Percentiles rank a stretch among this genome's conserved stretches.
These are phyloP conservation scores for Parafenestella ontariensis DNA, from an alignment of 2,329 filamentous ascomycete genomes.

Conservation along the genomic window DNA sequence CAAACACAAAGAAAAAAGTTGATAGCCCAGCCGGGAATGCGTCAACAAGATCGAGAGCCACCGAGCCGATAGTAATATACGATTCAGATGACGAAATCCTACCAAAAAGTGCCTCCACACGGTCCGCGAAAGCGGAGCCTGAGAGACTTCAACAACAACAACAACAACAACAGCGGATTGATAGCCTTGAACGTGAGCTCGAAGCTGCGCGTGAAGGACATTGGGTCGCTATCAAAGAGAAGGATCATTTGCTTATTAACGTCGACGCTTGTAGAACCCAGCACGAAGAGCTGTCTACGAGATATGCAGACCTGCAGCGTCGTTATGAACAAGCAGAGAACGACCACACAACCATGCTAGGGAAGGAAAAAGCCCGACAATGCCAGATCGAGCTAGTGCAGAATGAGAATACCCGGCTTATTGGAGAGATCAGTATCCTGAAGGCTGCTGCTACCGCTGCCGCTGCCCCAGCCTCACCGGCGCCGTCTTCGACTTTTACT, in stretches of 20 bases:
- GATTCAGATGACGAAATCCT: no score
- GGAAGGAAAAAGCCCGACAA: no score
- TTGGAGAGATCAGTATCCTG: constrained; percentile 1
- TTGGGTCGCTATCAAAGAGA: background rate
- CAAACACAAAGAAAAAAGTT: background rate
- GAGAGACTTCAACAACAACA: background rate
- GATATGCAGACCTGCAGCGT: background rate
- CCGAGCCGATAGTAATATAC: no score
- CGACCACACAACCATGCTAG: constrained; percentile 4
- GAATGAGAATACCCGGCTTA: constrained; percentile 3
- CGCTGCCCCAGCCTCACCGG: no score
- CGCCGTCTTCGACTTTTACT: constrained; percentile 1
- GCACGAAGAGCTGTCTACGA: background rate
- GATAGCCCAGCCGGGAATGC: background rate
- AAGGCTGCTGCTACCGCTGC: constrained; percentile 1
- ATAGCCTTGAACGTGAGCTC: background rate
- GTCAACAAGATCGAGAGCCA: background rate
- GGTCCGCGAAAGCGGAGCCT: background rate
- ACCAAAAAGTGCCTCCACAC: no score
- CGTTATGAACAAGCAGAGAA: background rate
- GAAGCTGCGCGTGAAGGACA: background rate
- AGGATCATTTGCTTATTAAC: background rate
- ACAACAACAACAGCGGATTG: no score
- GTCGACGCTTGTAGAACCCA: background rate
- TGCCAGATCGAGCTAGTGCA: background rate